Evolutionary conservation across 805 yeast genomes (phyloP).

Genomic region (Wickerhamiella shivajii): DNA sequence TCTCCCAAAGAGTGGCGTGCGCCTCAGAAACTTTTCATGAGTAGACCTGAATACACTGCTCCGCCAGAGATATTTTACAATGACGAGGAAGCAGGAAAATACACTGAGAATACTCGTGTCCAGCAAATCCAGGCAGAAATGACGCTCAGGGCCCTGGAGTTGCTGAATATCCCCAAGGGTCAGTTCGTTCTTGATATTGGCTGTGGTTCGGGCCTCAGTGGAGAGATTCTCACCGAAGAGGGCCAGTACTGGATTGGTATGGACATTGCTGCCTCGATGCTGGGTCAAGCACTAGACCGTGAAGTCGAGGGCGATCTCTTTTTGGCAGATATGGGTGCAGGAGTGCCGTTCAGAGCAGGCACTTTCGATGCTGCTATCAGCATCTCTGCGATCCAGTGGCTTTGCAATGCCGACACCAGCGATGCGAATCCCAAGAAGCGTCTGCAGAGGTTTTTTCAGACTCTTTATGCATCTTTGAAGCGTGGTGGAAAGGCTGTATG

Average conservation of each 20-base stretch:
- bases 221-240: conserved; percentile 86
- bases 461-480: conserved; percentile 69
- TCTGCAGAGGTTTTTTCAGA: conserved; percentile 67
- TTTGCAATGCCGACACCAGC: conserved; percentile 85
- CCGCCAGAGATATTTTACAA: conserved; percentile 94
- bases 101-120: conserved; percentile 87
- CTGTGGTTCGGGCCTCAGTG: conserved; percentile 93
- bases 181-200: conserved; percentile 79
- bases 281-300: conserved; percentile 84
- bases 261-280: conserved; percentile 93
- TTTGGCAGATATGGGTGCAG: conserved; percentile 83
- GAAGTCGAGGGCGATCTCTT: conserved; percentile 89
- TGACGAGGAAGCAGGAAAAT: conserved; percentile 77
- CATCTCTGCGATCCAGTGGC: conserved; percentile 93
- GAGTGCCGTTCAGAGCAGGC: conserved; percentile 92
- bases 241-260: conserved; percentile 91
- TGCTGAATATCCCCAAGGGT: conserved; percentile 55
- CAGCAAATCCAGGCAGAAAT: conserved; percentile 97
- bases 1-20: neutral
- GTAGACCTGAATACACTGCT: conserved; percentile 91
- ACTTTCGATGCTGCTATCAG: conserved; percentile 93
- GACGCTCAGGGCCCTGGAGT: conserved; percentile 87
- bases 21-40: conserved; percentile 34
- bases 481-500: conserved; percentile 97
- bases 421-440: conserved; percentile 73